phyloP scores from a whole-genome alignment of 2,329 filamentous ascomycete species.

The Dothideomycetes sp. region DNA sequence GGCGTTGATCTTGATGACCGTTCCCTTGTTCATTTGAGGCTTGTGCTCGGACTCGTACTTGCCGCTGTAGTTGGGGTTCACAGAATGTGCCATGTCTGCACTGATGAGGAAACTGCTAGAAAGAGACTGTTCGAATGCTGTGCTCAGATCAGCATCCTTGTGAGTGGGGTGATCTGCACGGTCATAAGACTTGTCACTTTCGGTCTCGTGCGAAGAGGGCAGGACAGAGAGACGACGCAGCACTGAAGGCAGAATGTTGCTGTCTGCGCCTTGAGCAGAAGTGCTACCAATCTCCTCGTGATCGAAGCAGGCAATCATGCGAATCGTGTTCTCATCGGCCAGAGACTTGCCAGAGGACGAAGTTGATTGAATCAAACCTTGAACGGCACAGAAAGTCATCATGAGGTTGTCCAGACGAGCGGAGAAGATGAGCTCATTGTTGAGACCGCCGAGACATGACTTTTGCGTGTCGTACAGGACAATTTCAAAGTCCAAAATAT shows the following conservation, averaged over 20 bases:
- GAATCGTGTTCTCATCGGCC: slow-evolving; percentile 69
- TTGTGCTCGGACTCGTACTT: slow-evolving; percentile 91
- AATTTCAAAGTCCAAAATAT: slow-evolving; percentile 88
- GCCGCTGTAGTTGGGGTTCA: slow-evolving; percentile 86
- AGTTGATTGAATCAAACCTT: slow-evolving; percentile 71
- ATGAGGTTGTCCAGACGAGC: slow-evolving; percentile 91
- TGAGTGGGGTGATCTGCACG: slow-evolving; percentile 35
- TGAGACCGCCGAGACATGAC: slow-evolving; percentile 76
- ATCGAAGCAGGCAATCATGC: slow-evolving; percentile 90
- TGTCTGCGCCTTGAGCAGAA: slow-evolving; percentile 88
- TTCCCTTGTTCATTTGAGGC: slow-evolving; percentile 92
- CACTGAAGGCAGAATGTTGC: slow-evolving; percentile 79
- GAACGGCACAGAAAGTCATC: slow-evolving; percentile 89
- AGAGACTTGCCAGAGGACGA: slow-evolving; percentile 48
- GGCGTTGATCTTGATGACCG: slow-evolving; percentile 96
- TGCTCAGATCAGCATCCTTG: slow-evolving; percentile 53
- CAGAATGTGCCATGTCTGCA: slow-evolving; percentile 93
- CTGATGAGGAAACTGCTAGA: slow-evolving; percentile 87
- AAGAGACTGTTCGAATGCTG: slow-evolving; percentile 87
- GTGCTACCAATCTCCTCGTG: slow-evolving; percentile 94
- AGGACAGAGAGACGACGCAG: slow-evolving; percentile 78
- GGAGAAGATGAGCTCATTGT: slow-evolving; percentile 92
- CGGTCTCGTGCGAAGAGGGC: slow-evolving; percentile 47
- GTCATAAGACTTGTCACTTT: slow-evolving; percentile 58
- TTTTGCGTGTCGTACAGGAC: slow-evolving; percentile 96